Percentiles rank a stretch among this genome's conserved stretches.
phyloP scores from a whole-genome alignment of 257 asterid genomes.

The Forsythia suspensa region DNA sequence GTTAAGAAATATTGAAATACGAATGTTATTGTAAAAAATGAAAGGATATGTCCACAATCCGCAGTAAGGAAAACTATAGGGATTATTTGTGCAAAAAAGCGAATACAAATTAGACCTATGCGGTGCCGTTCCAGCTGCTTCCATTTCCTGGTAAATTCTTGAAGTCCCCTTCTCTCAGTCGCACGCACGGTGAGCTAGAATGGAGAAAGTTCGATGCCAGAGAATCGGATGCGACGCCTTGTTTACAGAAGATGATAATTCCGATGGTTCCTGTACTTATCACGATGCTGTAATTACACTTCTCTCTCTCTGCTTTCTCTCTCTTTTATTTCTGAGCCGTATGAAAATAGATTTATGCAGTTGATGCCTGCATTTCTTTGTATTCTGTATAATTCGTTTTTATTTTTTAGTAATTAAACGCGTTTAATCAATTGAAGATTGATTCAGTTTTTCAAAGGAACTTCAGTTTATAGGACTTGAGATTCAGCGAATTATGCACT shows the following conservation, averaged over 20 bases:
- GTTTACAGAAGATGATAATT: slow-evolving; percentile 67
- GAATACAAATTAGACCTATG: no score
- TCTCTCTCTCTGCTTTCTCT: not conserved
- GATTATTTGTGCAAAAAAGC: no score
- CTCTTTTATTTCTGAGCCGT: not conserved
- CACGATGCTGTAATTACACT: slow-evolving; percentile 56
- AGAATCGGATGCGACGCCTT: slow-evolving; percentile 79
- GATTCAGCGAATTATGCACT: not conserved
- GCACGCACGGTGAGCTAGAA: slow-evolving; percentile 20
- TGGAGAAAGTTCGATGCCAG: slow-evolving; percentile 87
- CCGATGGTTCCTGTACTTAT: slow-evolving; percentile 67
- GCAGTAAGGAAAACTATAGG: no score
- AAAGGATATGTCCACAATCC: no score
- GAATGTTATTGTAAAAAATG: no score
- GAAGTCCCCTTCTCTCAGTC: not conserved
- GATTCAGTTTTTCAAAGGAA: not conserved
- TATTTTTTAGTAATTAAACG: not conserved
- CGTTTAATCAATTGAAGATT: not conserved
- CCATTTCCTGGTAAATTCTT: not conserved
- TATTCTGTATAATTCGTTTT: not conserved
- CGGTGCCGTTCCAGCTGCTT: not conserved
- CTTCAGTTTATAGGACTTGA: not conserved
- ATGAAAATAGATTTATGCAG: not conserved
- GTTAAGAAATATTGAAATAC: no score
- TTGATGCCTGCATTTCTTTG: not conserved